Percentiles rank a stretch among this genome's conserved stretches.
Conservation (phyloP, 208 protist genomes). For the Porcisia hertigi region DNA sequence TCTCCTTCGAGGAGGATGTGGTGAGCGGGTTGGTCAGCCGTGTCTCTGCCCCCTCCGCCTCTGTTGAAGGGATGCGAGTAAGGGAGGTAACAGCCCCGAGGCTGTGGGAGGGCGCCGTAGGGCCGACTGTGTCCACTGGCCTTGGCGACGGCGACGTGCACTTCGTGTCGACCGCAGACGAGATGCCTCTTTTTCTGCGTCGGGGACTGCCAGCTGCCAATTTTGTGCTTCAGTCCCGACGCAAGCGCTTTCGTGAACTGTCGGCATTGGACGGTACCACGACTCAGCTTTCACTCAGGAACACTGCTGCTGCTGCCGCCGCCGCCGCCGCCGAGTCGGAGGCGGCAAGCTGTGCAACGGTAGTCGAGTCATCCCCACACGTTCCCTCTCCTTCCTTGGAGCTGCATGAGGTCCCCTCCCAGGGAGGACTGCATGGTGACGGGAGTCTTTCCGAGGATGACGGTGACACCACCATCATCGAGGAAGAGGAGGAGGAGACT, state of each 20-base stretch:
- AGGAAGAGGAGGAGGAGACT: constrained; percentile 20
- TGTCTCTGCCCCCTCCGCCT: neutral
- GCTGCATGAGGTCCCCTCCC: neutral
- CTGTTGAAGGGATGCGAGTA: constrained; percentile 15
- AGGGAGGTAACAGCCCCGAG: constrained; percentile 39
- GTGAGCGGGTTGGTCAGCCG: constrained; percentile 11
- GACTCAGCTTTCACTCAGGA: neutral
- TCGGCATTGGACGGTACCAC: neutral
- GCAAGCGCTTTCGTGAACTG: constrained; percentile 27
- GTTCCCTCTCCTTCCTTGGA: neutral
- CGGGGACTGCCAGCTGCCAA: constrained; percentile 21
- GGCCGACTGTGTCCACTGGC: neutral
- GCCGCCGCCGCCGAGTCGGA: neutral
- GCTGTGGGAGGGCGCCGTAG: constrained; percentile 29
- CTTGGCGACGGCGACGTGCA: no score
- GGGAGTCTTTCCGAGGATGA: neutral
- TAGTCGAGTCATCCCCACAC: neutral
- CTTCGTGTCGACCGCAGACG: neutral
- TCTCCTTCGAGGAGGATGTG: constrained; percentile 34
- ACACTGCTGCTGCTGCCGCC: neutral
- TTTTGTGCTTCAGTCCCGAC: constrained; percentile 32
- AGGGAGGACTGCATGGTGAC: neutral
- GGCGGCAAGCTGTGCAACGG: neutral
- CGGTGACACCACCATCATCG: constrained; percentile 7
- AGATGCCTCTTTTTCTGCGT: constrained; percentile 18